Conservation (phyloP, 495 filamentous ascomycete species). For the Tuber melanosporum region DNA sequence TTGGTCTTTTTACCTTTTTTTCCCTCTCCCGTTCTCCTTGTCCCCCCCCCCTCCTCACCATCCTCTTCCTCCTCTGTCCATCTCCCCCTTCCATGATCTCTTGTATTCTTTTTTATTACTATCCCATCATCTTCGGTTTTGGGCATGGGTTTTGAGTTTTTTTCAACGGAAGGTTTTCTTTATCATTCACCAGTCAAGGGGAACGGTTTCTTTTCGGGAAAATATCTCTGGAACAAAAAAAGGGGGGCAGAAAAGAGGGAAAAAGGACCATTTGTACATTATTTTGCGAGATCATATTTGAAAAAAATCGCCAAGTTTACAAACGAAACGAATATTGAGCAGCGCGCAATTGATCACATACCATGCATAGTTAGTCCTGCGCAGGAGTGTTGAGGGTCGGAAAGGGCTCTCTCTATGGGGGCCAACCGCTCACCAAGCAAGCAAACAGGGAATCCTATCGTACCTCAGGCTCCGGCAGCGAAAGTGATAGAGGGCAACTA, state of each 20-base stretch:
- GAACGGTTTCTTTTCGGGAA: neutral
- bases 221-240: neutral
- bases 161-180: conserved; percentile 1
- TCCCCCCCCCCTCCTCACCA: neutral
- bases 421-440: neutral
- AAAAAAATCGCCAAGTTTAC: neutral
- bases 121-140: neutral
- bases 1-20: conserved; percentile 8
- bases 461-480: neutral
- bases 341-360: neutral
- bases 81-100: neutral
- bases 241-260: neutral
- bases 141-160: neutral
- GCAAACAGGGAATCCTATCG: neutral
- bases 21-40: conserved; percentile 5
- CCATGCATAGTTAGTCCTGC: neutral
- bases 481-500: neutral
- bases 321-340: neutral
- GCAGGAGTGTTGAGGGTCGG: neutral
- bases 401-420: neutral
- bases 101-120: neutral
- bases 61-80: neutral
- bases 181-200: neutral
- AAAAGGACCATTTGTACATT: conserved; percentile 5
- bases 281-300: neutral